These are phyloP conservation scores for Solanum pinnatisectum DNA, from an alignment of 257 asterid genomes.

Conservation along the genomic window DNA sequence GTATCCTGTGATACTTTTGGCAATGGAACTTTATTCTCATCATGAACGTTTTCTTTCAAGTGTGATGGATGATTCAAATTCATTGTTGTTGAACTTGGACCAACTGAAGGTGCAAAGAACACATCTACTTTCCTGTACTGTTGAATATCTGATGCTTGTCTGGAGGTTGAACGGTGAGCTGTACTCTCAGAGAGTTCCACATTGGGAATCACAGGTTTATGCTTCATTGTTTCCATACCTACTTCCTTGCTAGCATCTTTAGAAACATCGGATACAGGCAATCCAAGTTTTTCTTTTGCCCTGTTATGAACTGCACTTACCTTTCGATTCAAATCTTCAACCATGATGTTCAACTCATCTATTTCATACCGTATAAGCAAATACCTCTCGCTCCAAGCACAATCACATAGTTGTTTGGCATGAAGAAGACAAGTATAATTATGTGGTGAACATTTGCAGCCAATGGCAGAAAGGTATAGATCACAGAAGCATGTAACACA, in stretches of 20 bases:
- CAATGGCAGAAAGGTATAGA: slow-evolving; percentile 53
- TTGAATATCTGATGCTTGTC: background rate
- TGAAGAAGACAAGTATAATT: slow-evolving; percentile 51
- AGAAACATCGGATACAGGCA: slow-evolving; percentile 7
- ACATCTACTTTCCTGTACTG: background rate
- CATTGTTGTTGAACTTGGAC: background rate
- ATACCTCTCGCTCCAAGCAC: slow-evolving; percentile 39
- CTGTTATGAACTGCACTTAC: slow-evolving; percentile 24
- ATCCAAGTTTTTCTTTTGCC: slow-evolving; percentile 26
- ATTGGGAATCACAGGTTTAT: background rate
- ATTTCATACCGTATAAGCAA: slow-evolving; percentile 33
- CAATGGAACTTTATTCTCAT: background rate
- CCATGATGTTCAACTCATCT: slow-evolving; percentile 39
- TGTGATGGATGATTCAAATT: background rate
- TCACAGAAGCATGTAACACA: slow-evolving; percentile 61
- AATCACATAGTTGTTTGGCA: slow-evolving; percentile 52
- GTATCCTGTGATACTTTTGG: background rate
- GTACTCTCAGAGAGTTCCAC: background rate
- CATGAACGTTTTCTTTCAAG: background rate
- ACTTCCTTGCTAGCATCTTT: background rate
- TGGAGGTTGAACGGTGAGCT: background rate
- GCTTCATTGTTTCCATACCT: background rate
- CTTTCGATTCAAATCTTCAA: slow-evolving; percentile 65
- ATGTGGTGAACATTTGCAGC: slow-evolving; percentile 61
- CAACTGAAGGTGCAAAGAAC: background rate